A percentile compares a stretch with the other conserved stretches of the same genome.
These are phyloP conservation scores for Blastobotrys elegans DNA, from an alignment of 1,139 yeast species.

Conservation along the genomic window DNA sequence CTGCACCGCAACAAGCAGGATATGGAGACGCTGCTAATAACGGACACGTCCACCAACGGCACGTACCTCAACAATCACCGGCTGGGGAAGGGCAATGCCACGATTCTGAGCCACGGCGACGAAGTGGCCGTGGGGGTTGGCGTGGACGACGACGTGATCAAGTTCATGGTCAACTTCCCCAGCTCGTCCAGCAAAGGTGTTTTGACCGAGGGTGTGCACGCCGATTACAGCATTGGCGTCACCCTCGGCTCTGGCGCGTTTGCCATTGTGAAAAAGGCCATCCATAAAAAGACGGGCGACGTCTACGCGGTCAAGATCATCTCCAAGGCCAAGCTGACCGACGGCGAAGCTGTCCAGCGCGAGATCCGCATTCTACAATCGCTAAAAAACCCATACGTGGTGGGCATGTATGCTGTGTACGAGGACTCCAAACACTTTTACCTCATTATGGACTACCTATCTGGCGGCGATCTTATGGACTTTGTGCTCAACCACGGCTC, in stretches of 20 bases:
- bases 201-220: constrained; percentile 44
- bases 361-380: constrained; percentile 76
- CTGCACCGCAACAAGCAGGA: constrained; percentile 18
- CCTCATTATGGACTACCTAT: constrained; percentile 89
- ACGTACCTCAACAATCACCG: constrained; percentile 75
- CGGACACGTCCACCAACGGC: constrained; percentile 64
- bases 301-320: constrained; percentile 89
- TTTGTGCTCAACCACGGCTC: constrained; percentile 90
- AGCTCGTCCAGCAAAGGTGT: constrained; percentile 13
- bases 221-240: constrained; percentile 70
- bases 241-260: constrained; percentile 95
- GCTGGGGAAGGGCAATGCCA: constrained; percentile 73
- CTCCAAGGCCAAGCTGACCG: constrained; percentile 75
- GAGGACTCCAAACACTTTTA: constrained; percentile 79
- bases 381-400: constrained; percentile 80
- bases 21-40: constrained; percentile 22
- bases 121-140: constrained; percentile 90
- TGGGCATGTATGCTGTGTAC: constrained; percentile 72
- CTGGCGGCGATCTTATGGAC: constrained; percentile 97
- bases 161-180: constrained; percentile 63
- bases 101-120: constrained; percentile 84
- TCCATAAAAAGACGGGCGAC: constrained; percentile 78
- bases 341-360: constrained; percentile 75
- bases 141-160: constrained; percentile 66
- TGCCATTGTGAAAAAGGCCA: constrained; percentile 89